Conservation (phyloP, 495 filamentous ascomycete genomes). For the Bacidia gigantensis region DNA sequence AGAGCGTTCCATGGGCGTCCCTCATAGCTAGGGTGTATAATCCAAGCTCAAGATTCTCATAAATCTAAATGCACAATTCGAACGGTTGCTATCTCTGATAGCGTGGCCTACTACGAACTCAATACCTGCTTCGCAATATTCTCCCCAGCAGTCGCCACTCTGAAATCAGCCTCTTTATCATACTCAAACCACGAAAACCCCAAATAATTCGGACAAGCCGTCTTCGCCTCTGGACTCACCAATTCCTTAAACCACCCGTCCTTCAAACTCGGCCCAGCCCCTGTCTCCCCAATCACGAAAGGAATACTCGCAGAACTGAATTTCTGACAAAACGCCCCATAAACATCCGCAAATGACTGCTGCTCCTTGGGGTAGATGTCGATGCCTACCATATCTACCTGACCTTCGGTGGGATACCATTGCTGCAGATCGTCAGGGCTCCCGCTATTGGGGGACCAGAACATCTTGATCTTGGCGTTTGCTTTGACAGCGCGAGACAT, state of each 20-base stretch:
- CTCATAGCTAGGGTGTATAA: too few species aligned
- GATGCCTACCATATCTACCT: slow-evolving; percentile 14
- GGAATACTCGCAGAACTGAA: slow-evolving; percentile 6
- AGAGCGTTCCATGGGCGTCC: too few species aligned
- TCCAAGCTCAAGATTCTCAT: too few species aligned
- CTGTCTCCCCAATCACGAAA: slow-evolving; percentile 16
- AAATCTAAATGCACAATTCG: too few species aligned
- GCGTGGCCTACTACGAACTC: neutral
- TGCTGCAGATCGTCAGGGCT: neutral
- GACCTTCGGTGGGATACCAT: slow-evolving; percentile 2
- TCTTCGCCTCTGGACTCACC: slow-evolving; percentile 8
- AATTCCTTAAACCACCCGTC: slow-evolving; percentile 11
- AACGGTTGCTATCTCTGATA: too few species aligned
- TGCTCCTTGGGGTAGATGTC: slow-evolving; percentile 11
- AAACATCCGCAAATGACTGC: slow-evolving; percentile 4
- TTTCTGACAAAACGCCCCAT: slow-evolving; percentile 8
- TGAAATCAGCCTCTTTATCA: slow-evolving; percentile 13
- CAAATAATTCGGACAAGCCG: slow-evolving; percentile 14
- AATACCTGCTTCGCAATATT: slow-evolving; percentile 1
- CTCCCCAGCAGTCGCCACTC: slow-evolving; percentile 11
- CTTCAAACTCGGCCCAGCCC: slow-evolving; percentile 7
- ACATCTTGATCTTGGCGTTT: slow-evolving; percentile 12
- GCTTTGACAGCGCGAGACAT: slow-evolving; percentile 10
- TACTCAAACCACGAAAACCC: slow-evolving; percentile 18
- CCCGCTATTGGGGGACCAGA: slow-evolving; percentile 3